A percentile compares a stretch with the other conserved stretches of the same genome.
Evolutionary conservation across 2,329 filamentous ascomycete genomes (phyloP).

Genomic region (Sclerotinia sclerotiorum): DNA sequence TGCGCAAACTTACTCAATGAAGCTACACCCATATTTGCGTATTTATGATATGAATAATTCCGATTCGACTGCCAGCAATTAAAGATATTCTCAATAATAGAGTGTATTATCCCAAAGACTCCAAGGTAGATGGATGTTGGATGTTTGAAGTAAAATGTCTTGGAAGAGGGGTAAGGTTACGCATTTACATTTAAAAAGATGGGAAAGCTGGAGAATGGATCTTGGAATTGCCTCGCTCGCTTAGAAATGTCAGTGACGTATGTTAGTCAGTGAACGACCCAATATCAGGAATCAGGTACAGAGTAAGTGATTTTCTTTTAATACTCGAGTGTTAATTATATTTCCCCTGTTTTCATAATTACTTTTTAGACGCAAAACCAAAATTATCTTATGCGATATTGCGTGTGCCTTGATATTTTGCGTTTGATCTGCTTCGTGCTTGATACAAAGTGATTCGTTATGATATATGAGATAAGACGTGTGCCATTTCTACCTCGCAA

Average conservation of each 20-base stretch:
- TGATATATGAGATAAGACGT: neutral
- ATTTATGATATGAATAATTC: neutral
- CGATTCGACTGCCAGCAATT: neutral
- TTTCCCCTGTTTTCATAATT: neutral
- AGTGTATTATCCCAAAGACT: neutral
- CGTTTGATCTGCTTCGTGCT: neutral
- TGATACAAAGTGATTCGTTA: neutral
- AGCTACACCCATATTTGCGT: conserved; percentile 39
- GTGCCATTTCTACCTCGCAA: neutral
- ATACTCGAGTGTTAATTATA: neutral
- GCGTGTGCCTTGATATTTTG: neutral
- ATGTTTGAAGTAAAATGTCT: neutral
- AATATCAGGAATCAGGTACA: conserved; percentile 13
- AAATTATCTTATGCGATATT: too few species aligned
- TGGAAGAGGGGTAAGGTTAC: neutral
- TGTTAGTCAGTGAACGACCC: neutral
- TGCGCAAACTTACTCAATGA: conserved; percentile 43
- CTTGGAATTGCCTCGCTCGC: conserved; percentile 16
- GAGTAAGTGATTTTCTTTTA: neutral
- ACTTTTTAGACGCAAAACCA: neutral
- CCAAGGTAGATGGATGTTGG: neutral
- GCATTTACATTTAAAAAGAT: conserved; percentile 2
- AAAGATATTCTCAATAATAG: neutral
- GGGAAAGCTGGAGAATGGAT: neutral
- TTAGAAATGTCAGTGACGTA: conserved; percentile 11